Conservation (phyloP, 2,329 filamentous ascomycete genomes). For the Aureobasidium sp. region DNA sequence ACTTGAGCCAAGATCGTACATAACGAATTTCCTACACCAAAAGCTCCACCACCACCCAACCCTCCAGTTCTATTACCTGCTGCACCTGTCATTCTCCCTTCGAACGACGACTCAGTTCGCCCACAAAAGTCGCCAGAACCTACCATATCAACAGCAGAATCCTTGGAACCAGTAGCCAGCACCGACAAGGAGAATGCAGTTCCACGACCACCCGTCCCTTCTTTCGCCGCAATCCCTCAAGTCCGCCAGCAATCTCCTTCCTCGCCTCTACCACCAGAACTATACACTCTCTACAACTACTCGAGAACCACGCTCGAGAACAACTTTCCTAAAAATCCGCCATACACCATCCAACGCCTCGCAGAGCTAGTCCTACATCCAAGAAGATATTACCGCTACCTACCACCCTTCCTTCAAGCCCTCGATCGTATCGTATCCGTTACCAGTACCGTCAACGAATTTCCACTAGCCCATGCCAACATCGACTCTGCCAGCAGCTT, state of each 20-base stretch:
- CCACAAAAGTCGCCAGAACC: conserved; percentile 29
- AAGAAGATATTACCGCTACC: conserved; percentile 68
- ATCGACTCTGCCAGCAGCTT: conserved; percentile 36
- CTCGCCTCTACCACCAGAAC: conserved; percentile 51
- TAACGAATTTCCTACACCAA: conserved; percentile 68
- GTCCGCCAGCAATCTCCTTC: not conserved
- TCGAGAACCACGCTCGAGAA: conserved; percentile 26
- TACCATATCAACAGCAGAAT: conserved; percentile 20
- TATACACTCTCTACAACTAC: conserved; percentile 48
- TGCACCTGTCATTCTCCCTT: not conserved
- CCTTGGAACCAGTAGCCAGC: conserved; percentile 32
- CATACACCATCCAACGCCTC: conserved; percentile 87
- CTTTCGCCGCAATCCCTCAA: conserved; percentile 31
- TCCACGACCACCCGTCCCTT: conserved; percentile 34
- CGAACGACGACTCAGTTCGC: not conserved
- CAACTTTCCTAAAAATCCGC: conserved; percentile 67
- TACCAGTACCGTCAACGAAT: conserved; percentile 71
- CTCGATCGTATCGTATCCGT: conserved; percentile 87
- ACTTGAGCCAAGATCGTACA: conserved; percentile 56
- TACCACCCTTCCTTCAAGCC: conserved; percentile 81
- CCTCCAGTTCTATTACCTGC: not conserved
- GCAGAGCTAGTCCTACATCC: conserved; percentile 78
- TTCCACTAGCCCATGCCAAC: conserved; percentile 64
- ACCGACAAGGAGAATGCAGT: conserved; percentile 61
- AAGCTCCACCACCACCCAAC: conserved; percentile 35